Conservation (phyloP, 148 eudicot species). For the Chenopodium quinoa region DNA sequence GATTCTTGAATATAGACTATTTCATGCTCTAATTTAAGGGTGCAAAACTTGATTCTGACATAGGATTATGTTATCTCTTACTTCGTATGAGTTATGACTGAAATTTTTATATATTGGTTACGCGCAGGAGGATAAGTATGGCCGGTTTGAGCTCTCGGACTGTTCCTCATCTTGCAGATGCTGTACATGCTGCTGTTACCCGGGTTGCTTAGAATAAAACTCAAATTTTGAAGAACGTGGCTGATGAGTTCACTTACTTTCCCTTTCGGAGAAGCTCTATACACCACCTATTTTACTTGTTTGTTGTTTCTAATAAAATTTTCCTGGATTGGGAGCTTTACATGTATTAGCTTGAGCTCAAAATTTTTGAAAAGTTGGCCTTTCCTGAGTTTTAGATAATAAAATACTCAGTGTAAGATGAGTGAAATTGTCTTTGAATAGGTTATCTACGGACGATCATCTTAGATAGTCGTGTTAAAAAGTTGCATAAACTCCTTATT, state of each 20-base stretch:
- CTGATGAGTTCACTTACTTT: not conserved
- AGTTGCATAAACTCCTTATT: no score
- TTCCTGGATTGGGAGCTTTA: not conserved
- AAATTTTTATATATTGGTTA: not conserved
- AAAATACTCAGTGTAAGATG: not conserved
- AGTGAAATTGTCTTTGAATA: not conserved
- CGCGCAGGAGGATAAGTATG: slow-evolving; percentile 95
- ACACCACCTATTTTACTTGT: not conserved
- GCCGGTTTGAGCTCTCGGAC: slow-evolving; percentile 90
- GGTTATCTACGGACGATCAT: not conserved
- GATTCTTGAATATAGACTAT: not conserved
- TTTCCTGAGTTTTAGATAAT: not conserved
- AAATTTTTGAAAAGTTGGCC: not conserved
- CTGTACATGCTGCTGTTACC: slow-evolving; percentile 90
- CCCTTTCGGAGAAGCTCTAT: not conserved
- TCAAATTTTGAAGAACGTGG: not conserved
- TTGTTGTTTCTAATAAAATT: not conserved
- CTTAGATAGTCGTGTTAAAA: no score
- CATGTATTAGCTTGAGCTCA: slow-evolving; percentile 10
- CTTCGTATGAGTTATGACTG: not conserved
- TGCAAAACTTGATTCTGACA: not conserved
- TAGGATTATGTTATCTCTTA: not conserved
- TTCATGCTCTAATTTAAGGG: not conserved
- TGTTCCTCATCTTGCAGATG: slow-evolving; percentile 92
- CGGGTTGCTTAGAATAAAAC: slow-evolving; percentile 34